Percentiles rank a stretch among this genome's conserved stretches.
These are phyloP conservation scores for Termitomyces sp. DNA, from an alignment of 768 basidiomycete genomes.

Conservation along the genomic window DNA sequence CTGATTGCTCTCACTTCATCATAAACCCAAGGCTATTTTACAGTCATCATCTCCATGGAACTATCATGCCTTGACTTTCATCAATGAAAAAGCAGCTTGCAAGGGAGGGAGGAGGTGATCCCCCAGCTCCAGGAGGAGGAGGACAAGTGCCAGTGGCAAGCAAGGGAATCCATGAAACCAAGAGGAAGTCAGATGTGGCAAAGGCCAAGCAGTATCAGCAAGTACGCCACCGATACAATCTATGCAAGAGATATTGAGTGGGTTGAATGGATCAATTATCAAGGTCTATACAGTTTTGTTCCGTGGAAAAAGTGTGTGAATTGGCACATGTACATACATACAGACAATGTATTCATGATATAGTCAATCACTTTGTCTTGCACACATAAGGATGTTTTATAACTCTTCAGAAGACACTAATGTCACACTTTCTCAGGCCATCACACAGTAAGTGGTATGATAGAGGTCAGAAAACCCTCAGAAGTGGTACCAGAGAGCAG, in stretches of 20 bases:
- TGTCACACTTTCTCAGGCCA: too few relatives aligned
- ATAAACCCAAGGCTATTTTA: not conserved
- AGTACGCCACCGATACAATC: not conserved
- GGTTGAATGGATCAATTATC: not conserved
- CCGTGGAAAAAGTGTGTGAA: too few relatives aligned
- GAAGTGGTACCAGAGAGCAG: too few relatives aligned
- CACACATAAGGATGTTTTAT: too few relatives aligned
- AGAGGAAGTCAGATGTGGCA: not conserved
- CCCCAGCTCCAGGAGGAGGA: not conserved
- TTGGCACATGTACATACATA: too few relatives aligned
- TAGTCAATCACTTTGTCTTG: too few relatives aligned
- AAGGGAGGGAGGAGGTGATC: not conserved
- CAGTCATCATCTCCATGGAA: not conserved
- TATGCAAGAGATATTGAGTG: not conserved
- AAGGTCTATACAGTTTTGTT: too few relatives aligned
- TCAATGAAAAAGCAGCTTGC: not conserved
- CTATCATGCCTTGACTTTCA: not conserved
- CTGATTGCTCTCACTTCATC: not conserved
- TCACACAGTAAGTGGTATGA: too few relatives aligned
- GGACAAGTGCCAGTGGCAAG: not conserved
- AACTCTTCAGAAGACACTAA: too few relatives aligned
- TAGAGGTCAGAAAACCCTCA: too few relatives aligned
- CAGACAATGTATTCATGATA: too few relatives aligned
- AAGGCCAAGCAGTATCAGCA: not conserved
- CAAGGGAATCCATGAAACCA: not conserved